Evolutionary conservation across 306 rosid species (phyloP), one percentile per base, ranked within the genome.

Genomic region (Abrus pulchellus): DNA sequence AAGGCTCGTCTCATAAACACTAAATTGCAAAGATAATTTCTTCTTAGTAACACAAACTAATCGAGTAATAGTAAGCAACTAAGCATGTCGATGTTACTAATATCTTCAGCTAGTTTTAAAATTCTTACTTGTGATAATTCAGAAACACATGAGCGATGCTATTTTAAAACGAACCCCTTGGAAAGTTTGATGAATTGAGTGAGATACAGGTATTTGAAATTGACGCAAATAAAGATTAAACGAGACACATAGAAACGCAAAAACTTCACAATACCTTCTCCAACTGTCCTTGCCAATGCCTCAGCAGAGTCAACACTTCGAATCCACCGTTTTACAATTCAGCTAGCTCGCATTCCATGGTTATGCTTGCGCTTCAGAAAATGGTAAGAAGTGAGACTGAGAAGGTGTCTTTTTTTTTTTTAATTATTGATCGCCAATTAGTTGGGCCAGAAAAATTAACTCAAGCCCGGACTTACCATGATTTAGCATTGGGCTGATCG

Each of bases 11-110:
- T 45, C 41, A 29, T 28, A 53, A 4, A 2, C 10, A 33, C 55
- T 69, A 28, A 73, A 57, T 43, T 12, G 43, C 7, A 2, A 57
- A 6, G 78, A 20, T 10, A 73, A 56, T 72, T 54, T 27, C 57
- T 68, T 48, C 28, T 32, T 10, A 3, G 44, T 28, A 27, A 5
- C 33, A 45, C 38, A 9, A 3, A 9, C 9, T 44, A 67, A 12
- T 20, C 57, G 29, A 54, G 27, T 38, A 72, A 40, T 11, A 10
- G 11, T 60, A 45, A 44, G 47, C 47, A 60, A 20, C 20, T 20
- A 20, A 20, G 20, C 20, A 20, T 4, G 27, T 33, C 5, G 43
- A 62, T 36, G 32, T 28, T 3, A 11, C 12, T 73, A 40, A 74
- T 28, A 36, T 53, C 50, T 53, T 54, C 63, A 71, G 34, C 11